A percentile compares a stretch with the other conserved stretches of the same genome.
phyloP scores from a whole-genome alignment of 305 asterid genomes.

The Fraxinus dipetala region DNA sequence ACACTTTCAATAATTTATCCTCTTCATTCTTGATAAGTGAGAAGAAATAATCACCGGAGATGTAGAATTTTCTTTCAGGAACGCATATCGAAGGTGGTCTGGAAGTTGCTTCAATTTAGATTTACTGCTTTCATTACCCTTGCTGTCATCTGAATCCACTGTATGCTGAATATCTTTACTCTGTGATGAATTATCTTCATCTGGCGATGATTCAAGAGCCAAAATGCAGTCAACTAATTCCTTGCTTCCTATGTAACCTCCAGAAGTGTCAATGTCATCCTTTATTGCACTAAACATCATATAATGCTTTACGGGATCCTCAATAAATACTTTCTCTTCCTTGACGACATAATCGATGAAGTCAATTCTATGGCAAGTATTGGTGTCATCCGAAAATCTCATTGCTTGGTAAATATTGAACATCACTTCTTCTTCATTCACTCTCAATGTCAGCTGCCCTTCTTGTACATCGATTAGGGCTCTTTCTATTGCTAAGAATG shows the following conservation, averaged over 20 bases:
- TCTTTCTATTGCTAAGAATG: no score
- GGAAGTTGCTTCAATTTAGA: neutral
- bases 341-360: no score
- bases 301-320: no score
- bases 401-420: no score
- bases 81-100: neutral
- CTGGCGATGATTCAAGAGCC: neutral
- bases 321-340: no score
- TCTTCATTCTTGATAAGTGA: neutral
- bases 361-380: no score
- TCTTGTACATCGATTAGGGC: no score
- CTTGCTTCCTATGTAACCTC: neutral
- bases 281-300: no score
- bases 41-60: neutral
- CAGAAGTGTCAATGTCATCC: neutral
- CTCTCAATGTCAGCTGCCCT: no score
- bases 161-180: neutral
- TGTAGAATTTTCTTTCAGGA: neutral
- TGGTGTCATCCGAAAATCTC: no score
- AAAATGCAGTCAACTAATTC: neutral
- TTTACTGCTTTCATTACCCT: neutral
- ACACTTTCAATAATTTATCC: neutral
- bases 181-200: neutral
- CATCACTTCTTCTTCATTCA: no score
- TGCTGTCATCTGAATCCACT: neutral